These are phyloP conservation scores for Trichoderma pleuroti DNA, from an alignment of 2,329 filamentous ascomycete genomes.

Conservation along the genomic window DNA sequence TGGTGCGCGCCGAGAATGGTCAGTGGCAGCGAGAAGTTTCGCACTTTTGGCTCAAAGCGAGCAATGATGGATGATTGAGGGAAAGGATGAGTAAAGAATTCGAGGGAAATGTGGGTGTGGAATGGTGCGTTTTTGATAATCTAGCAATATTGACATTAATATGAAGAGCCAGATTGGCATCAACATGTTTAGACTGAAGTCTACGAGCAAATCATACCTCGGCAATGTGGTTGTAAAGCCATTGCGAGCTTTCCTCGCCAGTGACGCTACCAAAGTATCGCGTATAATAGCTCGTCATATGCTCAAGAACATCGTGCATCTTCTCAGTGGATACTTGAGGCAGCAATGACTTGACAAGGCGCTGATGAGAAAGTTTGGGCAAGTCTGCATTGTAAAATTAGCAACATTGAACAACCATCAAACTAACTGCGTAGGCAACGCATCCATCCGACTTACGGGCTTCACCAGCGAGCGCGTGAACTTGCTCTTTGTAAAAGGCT, in stretches of 20 bases:
- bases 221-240: constrained; percentile 23
- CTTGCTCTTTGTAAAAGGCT: constrained; percentile 41
- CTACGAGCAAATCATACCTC: constrained; percentile 22
- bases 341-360: constrained; percentile 54
- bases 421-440: neutral
- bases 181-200: constrained; percentile 43
- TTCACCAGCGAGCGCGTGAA: constrained; percentile 27
- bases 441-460: constrained; percentile 26
- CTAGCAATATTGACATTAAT: constrained; percentile 6
- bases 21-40: constrained; percentile 26
- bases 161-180: constrained; percentile 39
- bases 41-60: constrained; percentile 49
- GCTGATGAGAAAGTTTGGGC: constrained; percentile 44
- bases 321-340: constrained; percentile 58
- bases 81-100: constrained; percentile 62
- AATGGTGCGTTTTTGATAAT: constrained; percentile 35
- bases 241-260: constrained; percentile 10
- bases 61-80: constrained; percentile 70
- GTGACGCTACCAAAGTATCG: constrained; percentile 46
- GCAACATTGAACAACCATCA: neutral
- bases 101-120: constrained; percentile 26
- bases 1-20: constrained; percentile 62
- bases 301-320: constrained; percentile 62
- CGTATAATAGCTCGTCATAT: constrained; percentile 58
- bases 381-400: constrained; percentile 26